phyloP scores from a whole-genome alignment of 2,329 filamentous ascomycete genomes.

The Colletotrichum sp. region DNA sequence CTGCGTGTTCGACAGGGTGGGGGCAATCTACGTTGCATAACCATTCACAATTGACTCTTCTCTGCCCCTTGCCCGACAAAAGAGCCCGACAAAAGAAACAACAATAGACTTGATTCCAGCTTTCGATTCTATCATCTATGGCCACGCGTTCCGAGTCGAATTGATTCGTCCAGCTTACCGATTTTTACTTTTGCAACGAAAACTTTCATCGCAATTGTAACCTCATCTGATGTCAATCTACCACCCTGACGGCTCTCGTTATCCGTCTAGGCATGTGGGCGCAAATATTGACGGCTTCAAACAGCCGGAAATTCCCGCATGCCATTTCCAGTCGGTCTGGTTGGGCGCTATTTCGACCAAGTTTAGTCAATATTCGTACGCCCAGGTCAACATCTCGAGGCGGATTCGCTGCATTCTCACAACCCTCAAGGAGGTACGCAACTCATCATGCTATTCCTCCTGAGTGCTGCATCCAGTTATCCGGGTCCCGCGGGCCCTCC shows the following conservation, averaged over 20 bases:
- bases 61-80: too few species aligned
- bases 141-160: rapidly evolving
- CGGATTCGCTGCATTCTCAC: background rate
- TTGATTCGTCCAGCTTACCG: background rate
- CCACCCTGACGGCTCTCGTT: background rate
- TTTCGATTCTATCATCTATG: too few species aligned
- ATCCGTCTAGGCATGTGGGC: background rate
- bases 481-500: background rate
- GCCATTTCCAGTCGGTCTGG: rapidly evolving
- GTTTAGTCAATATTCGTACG: background rate
- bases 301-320: background rate
- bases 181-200: background rate
- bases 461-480: background rate
- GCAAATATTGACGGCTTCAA: background rate
- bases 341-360: background rate
- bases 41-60: too few species aligned
- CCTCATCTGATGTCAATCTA: rapidly evolving
- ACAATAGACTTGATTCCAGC: too few species aligned
- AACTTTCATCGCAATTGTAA: background rate
- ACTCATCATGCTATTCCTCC: background rate
- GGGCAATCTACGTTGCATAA: too few species aligned
- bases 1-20: too few species aligned
- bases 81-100: too few species aligned
- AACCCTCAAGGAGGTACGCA: background rate
- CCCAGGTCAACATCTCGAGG: background rate